Evolutionary conservation across 106 monocot species (phyloP), one percentile per base, ranked within the genome.

Genomic region (Acorus calamus): DNA sequence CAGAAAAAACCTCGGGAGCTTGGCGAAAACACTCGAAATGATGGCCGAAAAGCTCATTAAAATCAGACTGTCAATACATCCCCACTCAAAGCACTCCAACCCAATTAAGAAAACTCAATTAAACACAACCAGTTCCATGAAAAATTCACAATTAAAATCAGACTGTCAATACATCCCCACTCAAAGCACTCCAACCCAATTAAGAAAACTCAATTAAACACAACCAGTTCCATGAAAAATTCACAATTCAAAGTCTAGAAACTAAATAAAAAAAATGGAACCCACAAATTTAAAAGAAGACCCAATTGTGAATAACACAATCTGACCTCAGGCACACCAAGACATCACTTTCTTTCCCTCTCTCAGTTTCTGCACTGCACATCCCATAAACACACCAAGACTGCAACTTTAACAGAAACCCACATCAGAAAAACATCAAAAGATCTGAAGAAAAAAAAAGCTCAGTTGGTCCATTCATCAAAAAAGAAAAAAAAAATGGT

Each of bases 341-440:
- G n/a, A n/a, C n/a, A 28, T 28, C 28, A 28, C 28, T 28, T 28
- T 28, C 28, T 28, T 28, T 28, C 28, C 28, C 28, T 28, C 28
- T 28, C 28, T 28, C 28, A 28, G 28, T 66, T 64, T 70, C 49
- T 46, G 58, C 63, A 73, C 57, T 45, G 60, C 14, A 44, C 62
- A 53, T 56, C 52, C 53, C 42, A 69, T 58, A 60, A 72, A 59
- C 42, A 13, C 53, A 61, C 68, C 69, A 77, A 74, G 52, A 60
- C 65, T 69, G 13, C 73, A 66, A 62, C 69, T 82, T 82, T 82
- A 62, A 41, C 71, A 56, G 43, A 65, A 63, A 45, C 53, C 14
- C 50, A 14, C 44, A 60, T 50, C 11, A 53, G 28, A 61, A 65
- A 63, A 8, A 63, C 5, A 6, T 28, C 49, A 63, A 7, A 49